Base-by-base conservation (phyloP, 257 asterid species). In the Forsythia viridissima region DNA sequence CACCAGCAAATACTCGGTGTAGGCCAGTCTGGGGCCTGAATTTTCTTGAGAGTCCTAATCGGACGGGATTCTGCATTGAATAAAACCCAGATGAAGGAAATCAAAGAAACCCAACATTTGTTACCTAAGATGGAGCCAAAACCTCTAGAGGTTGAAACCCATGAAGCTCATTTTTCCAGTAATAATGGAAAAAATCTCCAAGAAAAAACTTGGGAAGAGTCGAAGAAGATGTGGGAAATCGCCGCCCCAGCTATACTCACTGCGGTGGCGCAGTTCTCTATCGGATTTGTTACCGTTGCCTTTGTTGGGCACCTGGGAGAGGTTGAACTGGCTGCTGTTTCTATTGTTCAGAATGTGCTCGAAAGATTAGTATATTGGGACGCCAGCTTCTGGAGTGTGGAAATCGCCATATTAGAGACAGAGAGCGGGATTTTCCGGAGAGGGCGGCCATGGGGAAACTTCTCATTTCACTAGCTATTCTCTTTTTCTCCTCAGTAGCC, bases 231-330 rank as follows among this genome's bases (percentile, higher is more conserved):
- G 80, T 92, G 96, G 98, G 85, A 84, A 70, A 90, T 93, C 38
- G 96, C 96, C 1, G 87, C 84, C 7, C 97, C 98, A 0, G 94
- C 94, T 1, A 89, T 92, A 15, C 78, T 92, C 51, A 88, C 92
- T 3, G 80, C 87, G 0, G 94, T 92, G 40, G 87, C 96, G 1
- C 97, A 92, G 59, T 93, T 90, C 83, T 93, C 98, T 20, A 79
- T 92, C 55, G 93, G 90, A 11, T 81, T 90, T 70, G 92, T 90
- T 74, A 92, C 91, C n/a, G 70, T 85, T 48, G 97, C 97, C 0
- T 93, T 92, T 36, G 94, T 86, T 5, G 98, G 98, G 0, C 98
- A 90, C 79, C 80, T 93, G 20, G 98, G 98, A 0, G 89, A 87
- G 67, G 51, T 89, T 4, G 96, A 93, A 72, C 91, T 93, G 40